Evolutionary conservation across 805 yeast species (phyloP), one percentile per base, ranked within the genome.

Genomic region (Yarrowia sp.): DNA sequence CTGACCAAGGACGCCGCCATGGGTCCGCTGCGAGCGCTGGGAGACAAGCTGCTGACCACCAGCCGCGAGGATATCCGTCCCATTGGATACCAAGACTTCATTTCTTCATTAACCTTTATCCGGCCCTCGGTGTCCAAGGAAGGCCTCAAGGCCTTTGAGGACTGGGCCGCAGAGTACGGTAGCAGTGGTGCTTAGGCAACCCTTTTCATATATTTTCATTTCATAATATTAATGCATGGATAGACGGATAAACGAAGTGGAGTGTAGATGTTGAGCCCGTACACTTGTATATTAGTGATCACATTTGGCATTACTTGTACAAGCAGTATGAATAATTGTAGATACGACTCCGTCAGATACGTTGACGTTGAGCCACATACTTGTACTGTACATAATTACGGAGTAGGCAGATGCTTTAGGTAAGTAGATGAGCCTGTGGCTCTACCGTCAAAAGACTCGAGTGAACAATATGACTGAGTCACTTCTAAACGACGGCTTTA

Each of bases 1-100:
- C 74, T 93, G 64, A 96, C 97, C 1, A 94, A 92, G 73, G 97
- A 93, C 72, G 96, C 97, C 2, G 97, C 99, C 1, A 92, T 93
- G 97, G 97, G 97, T 1, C 98, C 99, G 1, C 77, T 94, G 35
- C 80, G 99, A 65, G 87, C 90, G 39, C 76, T 93, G 22, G 97
- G 98, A 1, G 97, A 93, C 63, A 84, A 86, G 47, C 80, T 93
- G 62, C 77, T 93, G 65, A 75, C 78, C 41, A 81, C 84, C 0
- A 79, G 89, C 1, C 84, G 90, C 33, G 89, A 87, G 61, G 84
- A 84, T 63, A 91, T 93, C 62, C 77, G 98, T 61, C 86, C 96
- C 0, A 83, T 94, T 58, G 78, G 79, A 21, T 74, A 90, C 55
- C 76, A 76, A 8, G 99, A 93, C 72, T 93, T 94, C 71, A 78